Conservation (phyloP, 106 monocot species). For the Narthecium ossifragum region DNA sequence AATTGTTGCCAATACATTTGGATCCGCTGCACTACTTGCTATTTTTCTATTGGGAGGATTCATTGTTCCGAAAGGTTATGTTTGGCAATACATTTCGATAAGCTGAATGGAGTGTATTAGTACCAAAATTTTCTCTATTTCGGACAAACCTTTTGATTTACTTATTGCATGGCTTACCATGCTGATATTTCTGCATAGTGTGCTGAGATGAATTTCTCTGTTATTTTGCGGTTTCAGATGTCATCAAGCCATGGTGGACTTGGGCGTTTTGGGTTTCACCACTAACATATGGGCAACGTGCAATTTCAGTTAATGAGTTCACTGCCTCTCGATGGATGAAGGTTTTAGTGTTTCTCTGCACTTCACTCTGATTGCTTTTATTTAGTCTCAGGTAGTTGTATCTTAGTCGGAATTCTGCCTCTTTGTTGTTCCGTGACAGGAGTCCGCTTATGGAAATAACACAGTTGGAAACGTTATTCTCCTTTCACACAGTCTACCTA, state of each 20-base stretch:
- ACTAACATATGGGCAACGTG: conserved; percentile 29
- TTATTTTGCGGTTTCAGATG: conserved; percentile 10
- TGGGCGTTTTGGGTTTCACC: conserved; percentile 38
- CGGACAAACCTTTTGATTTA: no score
- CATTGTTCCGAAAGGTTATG: conserved; percentile 36
- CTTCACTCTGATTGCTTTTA: background rate
- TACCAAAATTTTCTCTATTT: no score
- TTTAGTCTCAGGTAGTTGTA: background rate
- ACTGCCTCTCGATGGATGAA: conserved; percentile 28
- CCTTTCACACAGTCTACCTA: conserved; percentile 23
- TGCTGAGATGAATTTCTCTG: no score
- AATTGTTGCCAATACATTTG: conserved; percentile 43
- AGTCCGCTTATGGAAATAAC: conserved; percentile 22
- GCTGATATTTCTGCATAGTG: no score
- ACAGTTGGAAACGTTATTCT: conserved; percentile 38
- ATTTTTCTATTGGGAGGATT: conserved; percentile 41
- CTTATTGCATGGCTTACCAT: no score
- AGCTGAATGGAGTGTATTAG: no score
- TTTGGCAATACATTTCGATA: no score
- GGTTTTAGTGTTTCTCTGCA: conserved; percentile 11
- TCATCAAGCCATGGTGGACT: conserved; percentile 34
- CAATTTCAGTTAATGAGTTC: conserved; percentile 39
- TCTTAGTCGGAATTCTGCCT: background rate
- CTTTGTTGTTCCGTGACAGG: conserved; percentile 7
- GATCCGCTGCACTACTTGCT: conserved; percentile 35